phyloP scores from a whole-genome alignment of 1,139 yeast species.

The Yamadazyma dushanensis region DNA sequence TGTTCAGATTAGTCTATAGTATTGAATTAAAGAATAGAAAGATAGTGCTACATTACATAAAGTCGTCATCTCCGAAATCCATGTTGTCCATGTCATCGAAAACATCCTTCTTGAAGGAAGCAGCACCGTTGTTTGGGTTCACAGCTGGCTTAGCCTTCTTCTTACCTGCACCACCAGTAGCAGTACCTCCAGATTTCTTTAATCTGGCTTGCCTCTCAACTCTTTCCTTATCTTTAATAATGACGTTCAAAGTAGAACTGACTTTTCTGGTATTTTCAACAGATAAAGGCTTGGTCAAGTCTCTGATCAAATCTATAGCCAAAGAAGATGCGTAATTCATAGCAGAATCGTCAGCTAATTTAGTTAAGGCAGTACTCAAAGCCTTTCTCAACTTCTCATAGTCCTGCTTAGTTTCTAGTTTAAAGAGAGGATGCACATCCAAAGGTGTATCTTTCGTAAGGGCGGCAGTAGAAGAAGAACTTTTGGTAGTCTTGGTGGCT shows the following conservation, averaged over 20 bases:
- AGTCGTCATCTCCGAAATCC: conserved; percentile 76
- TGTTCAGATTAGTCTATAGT: conserved; percentile 9
- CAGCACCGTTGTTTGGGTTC: conserved; percentile 68
- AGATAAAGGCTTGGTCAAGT: conserved; percentile 74
- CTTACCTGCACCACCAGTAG: conserved; percentile 94
- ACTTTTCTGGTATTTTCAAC: conserved; percentile 86
- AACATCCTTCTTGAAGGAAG: conserved; percentile 74
- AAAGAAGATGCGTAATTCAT: conserved; percentile 72
- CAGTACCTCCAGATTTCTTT: conserved; percentile 78
- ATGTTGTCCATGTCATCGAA: conserved; percentile 53
- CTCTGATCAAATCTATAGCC: conserved; percentile 85
- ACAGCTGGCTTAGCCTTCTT: conserved; percentile 81
- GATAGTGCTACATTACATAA: no score
- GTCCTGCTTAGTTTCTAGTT: conserved; percentile 77
- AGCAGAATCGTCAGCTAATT: conserved; percentile 60
- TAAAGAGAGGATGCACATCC: conserved; percentile 74
- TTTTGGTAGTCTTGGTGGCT: conserved; percentile 50
- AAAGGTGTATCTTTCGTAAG: conserved; percentile 69
- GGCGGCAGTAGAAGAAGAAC: conserved; percentile 13
- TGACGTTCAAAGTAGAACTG: conserved; percentile 77
- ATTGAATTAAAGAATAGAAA: no score
- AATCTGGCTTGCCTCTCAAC: conserved; percentile 85
- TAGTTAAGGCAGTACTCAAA: conserved; percentile 63
- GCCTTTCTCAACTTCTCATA: conserved; percentile 83
- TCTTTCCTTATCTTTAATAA: conserved; percentile 82